phyloP scores from a whole-genome alignment of 2,329 filamentous ascomycete genomes.

The Aspergillus cejpii region DNA sequence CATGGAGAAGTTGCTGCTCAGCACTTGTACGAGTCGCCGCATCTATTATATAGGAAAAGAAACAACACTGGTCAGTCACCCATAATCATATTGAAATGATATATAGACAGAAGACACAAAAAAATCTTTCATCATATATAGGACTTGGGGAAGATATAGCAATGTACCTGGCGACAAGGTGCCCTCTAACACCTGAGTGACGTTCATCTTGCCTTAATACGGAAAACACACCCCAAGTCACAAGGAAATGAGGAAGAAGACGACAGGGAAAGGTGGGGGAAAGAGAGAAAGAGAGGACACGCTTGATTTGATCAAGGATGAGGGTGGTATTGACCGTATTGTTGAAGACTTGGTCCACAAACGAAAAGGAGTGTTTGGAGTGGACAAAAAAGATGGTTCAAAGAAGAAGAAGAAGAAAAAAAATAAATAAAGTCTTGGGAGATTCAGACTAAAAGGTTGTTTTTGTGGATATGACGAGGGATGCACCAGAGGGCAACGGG shows the following conservation, averaged over 20 bases:
- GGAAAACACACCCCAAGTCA: conserved; percentile 19
- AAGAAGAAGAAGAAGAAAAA: conserved; percentile 15
- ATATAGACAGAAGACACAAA: not conserved
- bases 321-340: no score
- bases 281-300: not conserved
- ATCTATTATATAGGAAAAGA: conserved; percentile 57
- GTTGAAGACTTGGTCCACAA: not conserved
- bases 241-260: conserved; percentile 15
- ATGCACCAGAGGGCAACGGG: conserved; percentile 30
- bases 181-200: conserved; percentile 95
- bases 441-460: conserved; percentile 25
- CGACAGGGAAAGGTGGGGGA: conserved; percentile 2
- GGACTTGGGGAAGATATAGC: conserved; percentile 24
- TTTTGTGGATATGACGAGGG: conserved; percentile 40
- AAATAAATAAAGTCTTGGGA: conserved; percentile 18
- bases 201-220: conserved; percentile 65
- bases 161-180: conserved; percentile 82
- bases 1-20: conserved; percentile 88
- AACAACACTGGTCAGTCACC: conserved; percentile 30
- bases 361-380: not conserved
- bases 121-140: not conserved
- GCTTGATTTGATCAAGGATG: not conserved
- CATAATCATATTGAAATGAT: conserved; percentile 3
- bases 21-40: conserved; percentile 80
- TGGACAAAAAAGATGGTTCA: conserved; percentile 6